Base-by-base conservation (phyloP, 108 stramenopile genomes). In the Hondaea fermentalgiana region DNA sequence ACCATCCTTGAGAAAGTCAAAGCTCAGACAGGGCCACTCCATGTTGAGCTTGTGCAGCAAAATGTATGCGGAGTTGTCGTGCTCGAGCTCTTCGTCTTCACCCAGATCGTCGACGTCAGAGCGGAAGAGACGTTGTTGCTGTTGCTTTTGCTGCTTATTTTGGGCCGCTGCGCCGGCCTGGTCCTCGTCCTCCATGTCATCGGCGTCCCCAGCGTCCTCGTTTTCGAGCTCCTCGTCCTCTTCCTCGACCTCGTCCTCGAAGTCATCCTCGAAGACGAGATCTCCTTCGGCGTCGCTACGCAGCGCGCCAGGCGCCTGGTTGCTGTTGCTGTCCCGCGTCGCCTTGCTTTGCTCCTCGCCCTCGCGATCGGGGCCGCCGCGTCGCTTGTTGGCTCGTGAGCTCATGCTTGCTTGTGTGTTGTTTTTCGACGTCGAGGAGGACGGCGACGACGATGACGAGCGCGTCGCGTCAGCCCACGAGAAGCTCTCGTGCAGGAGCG, bases 1-100 rank as follows among this genome's bases (percentile, higher is more conserved):
- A 60, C 89, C 89, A 87, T 99, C 99, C 25, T 93, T 93, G 23
- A 98, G 23, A 88, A 99, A 90, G 91, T 98, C 98, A 88, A 99
- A 96, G 57, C 94, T 92, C 21, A 99, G 93, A 49, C 96, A 95
- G 44, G 99, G 99, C 98, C 98, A 99, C 89, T 98, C 98, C 43
- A 96, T 94, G 0, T 94, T 92, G 45, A 99, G 88, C 25, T 96
- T 93, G 87, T 99, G 99, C 90, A 97, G 95, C 98, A 98, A 98
- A 87, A 96, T 96, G 94, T 99, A 99, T 6, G 99, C 99, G 5
- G 94, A 92, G 55, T 95, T 96, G 90, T 98, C 98, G 95, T 96
- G 97, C 90, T 98, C 98, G 35, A 99, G 93, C 60, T 95, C 88
- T 72, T 95, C 92, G 28, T 90, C 93, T 57, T 94, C 91, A 25